Evolutionary conservation across 805 yeast genomes (phyloP).

Genomic region (Scheffersomyces lignosus): DNA sequence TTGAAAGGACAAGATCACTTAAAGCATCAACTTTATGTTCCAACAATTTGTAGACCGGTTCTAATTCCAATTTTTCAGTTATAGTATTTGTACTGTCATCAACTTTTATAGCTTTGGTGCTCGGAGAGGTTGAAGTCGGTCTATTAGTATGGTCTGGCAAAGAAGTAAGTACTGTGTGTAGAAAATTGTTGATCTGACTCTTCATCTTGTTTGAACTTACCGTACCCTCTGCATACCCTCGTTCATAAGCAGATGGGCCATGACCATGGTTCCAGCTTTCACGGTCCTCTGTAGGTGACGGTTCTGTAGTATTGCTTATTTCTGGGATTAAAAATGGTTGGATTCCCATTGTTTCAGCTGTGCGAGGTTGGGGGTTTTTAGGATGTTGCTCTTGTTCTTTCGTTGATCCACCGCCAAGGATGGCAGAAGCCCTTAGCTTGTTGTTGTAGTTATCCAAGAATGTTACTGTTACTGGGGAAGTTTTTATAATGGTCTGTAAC

Average conservation of each 20-base stretch:
- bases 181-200: slow-evolving; percentile 6
- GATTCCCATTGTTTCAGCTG: slow-evolving; percentile 16
- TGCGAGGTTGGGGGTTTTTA: slow-evolving; percentile 1
- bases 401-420: background rate
- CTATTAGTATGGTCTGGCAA: background rate
- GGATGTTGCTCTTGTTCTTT: background rate
- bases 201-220: slow-evolving; percentile 26
- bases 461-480: slow-evolving; percentile 27
- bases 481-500: slow-evolving; percentile 13
- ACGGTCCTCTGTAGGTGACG: slow-evolving; percentile 1
- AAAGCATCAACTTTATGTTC: slow-evolving; percentile 29
- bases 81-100: slow-evolving; percentile 39
- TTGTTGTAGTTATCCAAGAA: slow-evolving; percentile 16
- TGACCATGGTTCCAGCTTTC: slow-evolving; percentile 17
- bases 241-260: slow-evolving; percentile 30
- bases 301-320: background rate
- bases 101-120: slow-evolving; percentile 12
- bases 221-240: slow-evolving; percentile 36
- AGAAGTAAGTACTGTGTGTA: slow-evolving; percentile 4
- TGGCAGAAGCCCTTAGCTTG: background rate
- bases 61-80: slow-evolving; percentile 29
- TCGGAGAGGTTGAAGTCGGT: background rate
- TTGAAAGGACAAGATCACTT: slow-evolving; percentile 18
- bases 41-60: slow-evolving; percentile 32
- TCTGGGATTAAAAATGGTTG: slow-evolving; percentile 17